phyloP scores from a whole-genome alignment of 805 yeast genomes.

The Lipomyces spencermartinsiae region DNA sequence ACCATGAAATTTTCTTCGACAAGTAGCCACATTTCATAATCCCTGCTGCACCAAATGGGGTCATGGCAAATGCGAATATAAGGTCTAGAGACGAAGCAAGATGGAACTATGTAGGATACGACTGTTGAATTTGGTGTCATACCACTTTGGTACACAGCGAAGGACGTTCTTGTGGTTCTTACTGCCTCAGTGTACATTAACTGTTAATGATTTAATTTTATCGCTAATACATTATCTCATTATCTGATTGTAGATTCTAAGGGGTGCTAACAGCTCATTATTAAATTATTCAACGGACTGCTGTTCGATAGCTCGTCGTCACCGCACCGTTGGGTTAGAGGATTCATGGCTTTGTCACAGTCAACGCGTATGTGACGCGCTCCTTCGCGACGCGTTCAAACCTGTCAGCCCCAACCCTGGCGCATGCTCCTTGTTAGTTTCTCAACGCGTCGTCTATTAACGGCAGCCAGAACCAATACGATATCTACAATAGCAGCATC shows the following conservation, averaged over 20 bases:
- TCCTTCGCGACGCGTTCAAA: not conserved
- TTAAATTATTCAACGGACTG: not conserved
- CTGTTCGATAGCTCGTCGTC: not conserved
- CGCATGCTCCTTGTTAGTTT: not conserved
- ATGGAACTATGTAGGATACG: not conserved
- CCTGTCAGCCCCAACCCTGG: not conserved
- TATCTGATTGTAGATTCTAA: not conserved
- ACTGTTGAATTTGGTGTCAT: not conserved
- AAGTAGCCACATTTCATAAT: not conserved
- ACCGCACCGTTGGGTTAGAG: not conserved
- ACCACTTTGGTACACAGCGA: not conserved
- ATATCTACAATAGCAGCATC: not conserved
- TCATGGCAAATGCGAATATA: not conserved
- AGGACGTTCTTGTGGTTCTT: not conserved
- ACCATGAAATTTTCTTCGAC: constrained; percentile 25
- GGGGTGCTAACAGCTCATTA: not conserved
- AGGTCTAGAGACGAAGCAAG: not conserved
- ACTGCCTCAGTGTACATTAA: not conserved
- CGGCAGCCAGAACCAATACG: not conserved
- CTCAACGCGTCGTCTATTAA: not conserved
- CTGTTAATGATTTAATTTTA: not conserved
- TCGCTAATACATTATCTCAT: not conserved
- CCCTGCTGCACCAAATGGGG: not conserved
- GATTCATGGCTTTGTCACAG: not conserved
- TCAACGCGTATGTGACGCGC: not conserved